Base-by-base conservation (phyloP, 495 filamentous ascomycete genomes). In the Podospora appendiculata region DNA sequence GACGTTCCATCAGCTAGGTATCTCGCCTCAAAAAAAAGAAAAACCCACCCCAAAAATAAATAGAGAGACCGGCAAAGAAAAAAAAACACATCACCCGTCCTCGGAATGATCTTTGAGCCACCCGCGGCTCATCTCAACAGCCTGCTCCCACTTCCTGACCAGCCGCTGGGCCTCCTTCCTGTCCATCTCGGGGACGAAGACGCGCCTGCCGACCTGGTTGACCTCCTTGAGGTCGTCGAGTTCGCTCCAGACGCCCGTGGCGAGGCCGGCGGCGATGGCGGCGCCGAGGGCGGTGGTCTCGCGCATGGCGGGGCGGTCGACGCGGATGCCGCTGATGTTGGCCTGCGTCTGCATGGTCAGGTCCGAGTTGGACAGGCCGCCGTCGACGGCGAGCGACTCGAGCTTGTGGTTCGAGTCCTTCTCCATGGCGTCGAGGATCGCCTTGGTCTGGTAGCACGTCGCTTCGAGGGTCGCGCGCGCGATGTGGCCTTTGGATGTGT, bases 311-410 rank as follows among this genome's bases (percentile, higher is more conserved):
- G 92, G 92, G 9, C 92, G 81, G 65, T 94, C 85, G 50, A 96
- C 85, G 32, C 84, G 86, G 60, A 97, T 95, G 60, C 84, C 82
- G 60, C 88, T 90, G 46, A 97, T 81, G 69, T 96, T 85, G 50
- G 92, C 87, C 79, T 97, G 91, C 4, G 88, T 90, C 79, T 96
- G 92, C 92, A 97, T 96, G 76, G 86, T 90, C 48, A 96, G 77
- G 67, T 95, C 86, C 9, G 89, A 94, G 66, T 90, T 93, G 56
- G 86, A 91, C 84, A 97, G 90, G 47, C 92, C 92, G 56, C 92
- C 92, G 67, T 97, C 92, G 25, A 97, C 92, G 38, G 87, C 87
- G 39, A 97, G 78, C 45, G 83, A 76, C 53, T 82, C 75, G 50
- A 96, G 74, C 56, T 81, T 81, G 61, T 92, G 85, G 41, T 82